Evolutionary conservation across 2,329 filamentous ascomycete genomes (phyloP), one percentile per base, ranked within the genome.

Genomic region (Ceratocystis colombiana): DNA sequence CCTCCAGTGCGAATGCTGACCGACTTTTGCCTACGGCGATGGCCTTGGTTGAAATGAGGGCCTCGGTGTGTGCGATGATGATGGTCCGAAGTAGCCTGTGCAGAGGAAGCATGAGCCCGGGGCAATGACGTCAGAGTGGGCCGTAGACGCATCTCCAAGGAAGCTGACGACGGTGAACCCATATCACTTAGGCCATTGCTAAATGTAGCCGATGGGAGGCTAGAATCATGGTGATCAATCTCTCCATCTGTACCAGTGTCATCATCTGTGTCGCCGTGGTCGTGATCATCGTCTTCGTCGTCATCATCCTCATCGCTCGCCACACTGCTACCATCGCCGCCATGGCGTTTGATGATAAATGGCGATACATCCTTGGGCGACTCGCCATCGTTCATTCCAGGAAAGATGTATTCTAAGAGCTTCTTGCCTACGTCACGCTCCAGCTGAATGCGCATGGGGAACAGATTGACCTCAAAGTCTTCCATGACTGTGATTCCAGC

Each of bases 401-500:
- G 95, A 79, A 99, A 99, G 71, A 99, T 90, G 75, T 99, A 99
- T 76, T 96, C 92, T 71, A 99, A 96, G 1, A 99, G 79, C 70
- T 88, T 90, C 77, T 95, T 93, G 57, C 92, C 93, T 62, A 96
- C 87, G 71, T 97, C 92, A 45, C 87, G 88, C 75, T 99, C 94
- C 45, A 99, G 80, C 74, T 99, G 94, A 25, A 99, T 86, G 75
- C 91, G 95, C 74, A 99, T 83, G 0, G 94, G 95, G 74, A 95
- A 92, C 22, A 99, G 78, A 66, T 92, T 90, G 66, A 99, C 89
- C 75, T 97, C 92, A 72, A 99, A 99, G 72, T 95, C 89, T 71
- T 97, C 93, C 80, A 99, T 90, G 41, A 99, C 92, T 0, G 93
- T 90, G 69, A 99, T 99, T 62, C 94, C 94, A 46, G 93, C 94